Conservation (phyloP, 176 grass and related monocot species). For the Oryza punctata region DNA sequence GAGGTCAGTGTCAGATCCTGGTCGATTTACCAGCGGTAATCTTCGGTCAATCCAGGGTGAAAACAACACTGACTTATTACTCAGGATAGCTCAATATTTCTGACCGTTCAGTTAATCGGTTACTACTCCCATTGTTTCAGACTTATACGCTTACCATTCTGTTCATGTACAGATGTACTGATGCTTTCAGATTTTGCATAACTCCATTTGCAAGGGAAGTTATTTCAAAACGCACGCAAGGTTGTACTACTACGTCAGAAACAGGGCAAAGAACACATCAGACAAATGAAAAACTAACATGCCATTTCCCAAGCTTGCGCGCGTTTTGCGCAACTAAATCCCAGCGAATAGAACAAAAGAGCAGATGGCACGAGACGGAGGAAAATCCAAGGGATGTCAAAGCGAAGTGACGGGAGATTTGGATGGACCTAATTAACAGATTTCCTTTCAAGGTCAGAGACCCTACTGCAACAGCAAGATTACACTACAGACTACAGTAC, state of each 20-base stretch:
- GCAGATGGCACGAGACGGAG: neutral
- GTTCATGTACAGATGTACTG: neutral
- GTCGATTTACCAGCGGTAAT: constrained; percentile 32
- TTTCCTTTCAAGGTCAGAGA: constrained; percentile 11
- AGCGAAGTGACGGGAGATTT: constrained; percentile 26
- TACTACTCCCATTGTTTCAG: neutral
- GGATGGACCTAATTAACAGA: constrained; percentile 18
- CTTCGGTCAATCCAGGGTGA: neutral
- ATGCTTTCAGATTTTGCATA: neutral
- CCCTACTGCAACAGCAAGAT: neutral
- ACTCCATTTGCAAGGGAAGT: neutral
- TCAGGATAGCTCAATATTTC: neutral
- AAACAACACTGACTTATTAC: neutral
- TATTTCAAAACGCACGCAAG: constrained; percentile 2
- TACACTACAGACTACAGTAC: neutral
- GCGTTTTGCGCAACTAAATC: constrained; percentile 1
- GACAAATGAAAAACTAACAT: neutral
- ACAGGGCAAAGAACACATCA: neutral
- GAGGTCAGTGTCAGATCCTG: constrained; percentile 15
- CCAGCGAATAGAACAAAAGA: neutral
- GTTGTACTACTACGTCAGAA: neutral
- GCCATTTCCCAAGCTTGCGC: neutral
- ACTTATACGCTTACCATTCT: neutral
- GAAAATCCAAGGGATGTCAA: neutral
- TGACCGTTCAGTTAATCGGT: neutral